Percentiles rank a stretch among this genome's conserved stretches.
These are phyloP conservation scores for Neospermospora avenae DNA, from an alignment of 2,329 filamentous ascomycete species.

Conservation along the genomic window DNA sequence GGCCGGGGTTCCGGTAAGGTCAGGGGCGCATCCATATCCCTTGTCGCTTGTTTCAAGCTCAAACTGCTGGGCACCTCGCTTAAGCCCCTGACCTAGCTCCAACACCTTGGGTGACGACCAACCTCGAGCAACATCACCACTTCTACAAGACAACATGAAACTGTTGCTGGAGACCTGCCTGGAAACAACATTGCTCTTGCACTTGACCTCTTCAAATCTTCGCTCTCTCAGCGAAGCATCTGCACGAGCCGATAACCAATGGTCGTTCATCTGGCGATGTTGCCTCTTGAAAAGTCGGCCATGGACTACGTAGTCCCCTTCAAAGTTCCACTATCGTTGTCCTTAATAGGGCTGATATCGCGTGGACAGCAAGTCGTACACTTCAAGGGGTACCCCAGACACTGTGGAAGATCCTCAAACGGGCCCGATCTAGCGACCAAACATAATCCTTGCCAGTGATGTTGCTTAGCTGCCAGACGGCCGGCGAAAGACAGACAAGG, in stretches of 20 bases:
- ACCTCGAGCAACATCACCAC: slow-evolving; percentile 20
- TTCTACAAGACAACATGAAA: slow-evolving; percentile 28
- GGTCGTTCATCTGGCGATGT: background rate
- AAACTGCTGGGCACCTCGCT: slow-evolving; percentile 24
- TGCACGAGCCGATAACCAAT: too few species aligned
- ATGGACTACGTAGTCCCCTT: background rate
- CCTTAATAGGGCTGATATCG: slow-evolving; percentile 33
- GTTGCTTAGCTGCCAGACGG: slow-evolving; percentile 14
- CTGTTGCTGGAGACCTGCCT: slow-evolving; percentile 13
- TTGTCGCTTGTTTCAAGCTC: slow-evolving; percentile 6
- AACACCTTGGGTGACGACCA: slow-evolving; percentile 21
- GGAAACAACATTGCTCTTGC: background rate
- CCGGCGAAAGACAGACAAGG: background rate
- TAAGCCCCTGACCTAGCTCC: slow-evolving; percentile 16
- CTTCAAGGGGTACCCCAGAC: slow-evolving; percentile 28
- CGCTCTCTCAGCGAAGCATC: background rate
- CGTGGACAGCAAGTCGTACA: slow-evolving; percentile 28
- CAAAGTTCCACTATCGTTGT: background rate
- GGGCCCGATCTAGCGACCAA: slow-evolving; percentile 32
- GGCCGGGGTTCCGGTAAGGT: too few species aligned
- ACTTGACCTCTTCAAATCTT: background rate
- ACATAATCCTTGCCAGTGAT: slow-evolving; percentile 25
- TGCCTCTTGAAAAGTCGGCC: background rate
- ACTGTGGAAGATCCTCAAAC: slow-evolving; percentile 35
- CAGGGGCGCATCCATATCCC: too few species aligned